phyloP scores from a whole-genome alignment of 805 yeast species.

The Candida orba region DNA sequence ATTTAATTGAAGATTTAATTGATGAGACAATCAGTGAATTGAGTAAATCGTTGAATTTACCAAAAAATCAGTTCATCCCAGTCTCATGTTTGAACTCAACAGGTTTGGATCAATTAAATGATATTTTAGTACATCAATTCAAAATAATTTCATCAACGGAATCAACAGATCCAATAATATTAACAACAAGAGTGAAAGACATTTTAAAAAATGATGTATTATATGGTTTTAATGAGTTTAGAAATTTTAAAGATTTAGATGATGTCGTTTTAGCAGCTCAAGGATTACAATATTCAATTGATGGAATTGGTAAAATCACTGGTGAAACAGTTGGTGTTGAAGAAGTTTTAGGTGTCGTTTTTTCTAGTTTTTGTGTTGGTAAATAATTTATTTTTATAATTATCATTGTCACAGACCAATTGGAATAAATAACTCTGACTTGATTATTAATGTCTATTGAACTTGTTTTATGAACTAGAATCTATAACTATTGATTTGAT shows the following conservation, averaged over 20 bases:
- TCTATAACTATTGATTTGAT: no score
- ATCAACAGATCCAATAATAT: conserved; percentile 55
- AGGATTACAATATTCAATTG: conserved; percentile 62
- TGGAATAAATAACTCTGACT: no score
- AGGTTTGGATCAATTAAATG: conserved; percentile 48
- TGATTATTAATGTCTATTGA: no score
- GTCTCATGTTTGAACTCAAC: conserved; percentile 55
- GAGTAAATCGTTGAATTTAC: conserved; percentile 17
- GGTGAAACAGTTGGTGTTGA: conserved; percentile 87
- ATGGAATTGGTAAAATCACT: conserved; percentile 87
- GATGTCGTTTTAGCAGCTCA: conserved; percentile 82
- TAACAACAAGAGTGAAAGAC: conserved; percentile 73
- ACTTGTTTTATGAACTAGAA: no score
- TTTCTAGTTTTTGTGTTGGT: conserved; percentile 90
- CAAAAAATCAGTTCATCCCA: conserved; percentile 21
- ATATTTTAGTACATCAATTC: conserved; percentile 38
- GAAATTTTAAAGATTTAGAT: conserved; percentile 38
- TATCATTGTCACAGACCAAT: no score
- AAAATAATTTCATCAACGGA: conserved; percentile 41
- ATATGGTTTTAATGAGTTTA: conserved; percentile 63
- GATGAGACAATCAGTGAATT: conserved; percentile 18
- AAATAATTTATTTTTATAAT: conserved; percentile 48
- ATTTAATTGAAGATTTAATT: conserved; percentile 30
- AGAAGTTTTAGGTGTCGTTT: conserved; percentile 85
- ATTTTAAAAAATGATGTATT: conserved; percentile 70